Conservation (phyloP, 345 rosid species). For the Salix arbutifolia region DNA sequence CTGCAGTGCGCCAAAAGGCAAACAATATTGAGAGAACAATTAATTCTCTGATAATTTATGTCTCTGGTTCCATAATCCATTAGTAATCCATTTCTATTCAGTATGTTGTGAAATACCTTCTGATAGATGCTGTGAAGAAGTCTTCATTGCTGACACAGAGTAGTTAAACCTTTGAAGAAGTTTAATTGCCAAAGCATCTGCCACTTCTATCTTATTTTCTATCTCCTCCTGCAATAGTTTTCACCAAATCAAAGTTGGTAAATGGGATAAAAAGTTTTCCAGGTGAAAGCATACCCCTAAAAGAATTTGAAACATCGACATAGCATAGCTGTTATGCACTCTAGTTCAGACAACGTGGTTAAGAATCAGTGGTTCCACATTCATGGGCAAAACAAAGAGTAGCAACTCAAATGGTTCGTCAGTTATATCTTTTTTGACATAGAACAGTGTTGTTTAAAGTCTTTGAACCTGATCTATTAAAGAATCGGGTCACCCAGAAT, state of each 20-base stretch:
- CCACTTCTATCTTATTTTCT: constrained; percentile 89
- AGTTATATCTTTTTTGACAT: not conserved
- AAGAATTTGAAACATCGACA: not conserved
- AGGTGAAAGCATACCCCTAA: not conserved
- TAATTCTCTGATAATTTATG: not conserved
- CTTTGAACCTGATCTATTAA: not conserved
- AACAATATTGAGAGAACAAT: not conserved
- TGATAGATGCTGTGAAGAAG: constrained; percentile 71
- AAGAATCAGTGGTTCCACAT: not conserved
- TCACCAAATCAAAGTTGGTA: not conserved
- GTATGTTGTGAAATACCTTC: constrained; percentile 46
- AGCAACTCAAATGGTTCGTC: not conserved
- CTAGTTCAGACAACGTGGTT: not conserved
- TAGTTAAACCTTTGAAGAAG: constrained; percentile 71
- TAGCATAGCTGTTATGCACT: not conserved
- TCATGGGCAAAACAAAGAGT: not conserved
- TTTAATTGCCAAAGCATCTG: constrained; percentile 85
- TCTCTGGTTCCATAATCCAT: not conserved
- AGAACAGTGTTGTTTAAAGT: not conserved
- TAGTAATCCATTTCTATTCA: not conserved
- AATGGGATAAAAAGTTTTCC: not conserved
- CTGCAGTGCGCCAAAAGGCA: not conserved
- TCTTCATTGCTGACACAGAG: constrained; percentile 72
- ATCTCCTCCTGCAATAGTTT: constrained; percentile 63
- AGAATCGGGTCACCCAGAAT: not conserved